Percentiles rank a stretch among this genome's conserved stretches.
phyloP scores from a whole-genome alignment of 495 filamentous ascomycete genomes.

The Xylaria venustula region DNA sequence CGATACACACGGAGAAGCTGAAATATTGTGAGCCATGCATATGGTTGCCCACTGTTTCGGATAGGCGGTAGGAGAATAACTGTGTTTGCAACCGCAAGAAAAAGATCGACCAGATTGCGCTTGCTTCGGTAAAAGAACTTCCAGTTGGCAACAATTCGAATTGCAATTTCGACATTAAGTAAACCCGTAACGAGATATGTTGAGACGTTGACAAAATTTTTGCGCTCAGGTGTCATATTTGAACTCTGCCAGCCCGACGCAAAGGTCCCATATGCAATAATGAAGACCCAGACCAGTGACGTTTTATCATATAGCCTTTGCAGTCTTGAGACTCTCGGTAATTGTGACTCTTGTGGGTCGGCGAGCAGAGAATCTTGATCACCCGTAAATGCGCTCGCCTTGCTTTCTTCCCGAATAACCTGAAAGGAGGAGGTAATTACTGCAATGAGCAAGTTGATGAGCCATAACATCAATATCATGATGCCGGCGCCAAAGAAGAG shows the following conservation, averaged over 20 bases:
- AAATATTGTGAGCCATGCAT: conserved; percentile 89
- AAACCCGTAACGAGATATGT: conserved; percentile 76
- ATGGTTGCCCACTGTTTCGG: conserved; percentile 69
- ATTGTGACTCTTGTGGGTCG: conserved; percentile 43
- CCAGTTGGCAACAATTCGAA: conserved; percentile 78
- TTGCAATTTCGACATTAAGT: conserved; percentile 77
- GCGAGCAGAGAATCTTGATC: conserved; percentile 47
- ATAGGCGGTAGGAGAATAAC: conserved; percentile 86
- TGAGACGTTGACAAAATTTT: conserved; percentile 54
- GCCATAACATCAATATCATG: conserved; percentile 93
- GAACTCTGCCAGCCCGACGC: conserved; percentile 74
- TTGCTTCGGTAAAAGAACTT: conserved; percentile 69
- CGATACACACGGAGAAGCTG: conserved; percentile 92
- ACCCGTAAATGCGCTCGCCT: conserved; percentile 85
- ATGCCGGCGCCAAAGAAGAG: conserved; percentile 84
- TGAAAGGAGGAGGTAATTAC: conserved; percentile 99
- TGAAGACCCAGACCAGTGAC: conserved; percentile 71
- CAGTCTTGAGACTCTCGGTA: conserved; percentile 52
- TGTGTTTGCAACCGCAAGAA: conserved; percentile 74
- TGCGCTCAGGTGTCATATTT: conserved; percentile 59
- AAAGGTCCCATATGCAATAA: conserved; percentile 76
- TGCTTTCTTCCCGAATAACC: conserved; percentile 95
- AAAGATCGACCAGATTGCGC: conserved; percentile 76
- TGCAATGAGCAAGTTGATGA: conserved; percentile 94
- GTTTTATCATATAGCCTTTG: conserved; percentile 72